Base-by-base conservation (phyloP, 257 asterid genomes). In the Thymus mandschuricus region DNA sequence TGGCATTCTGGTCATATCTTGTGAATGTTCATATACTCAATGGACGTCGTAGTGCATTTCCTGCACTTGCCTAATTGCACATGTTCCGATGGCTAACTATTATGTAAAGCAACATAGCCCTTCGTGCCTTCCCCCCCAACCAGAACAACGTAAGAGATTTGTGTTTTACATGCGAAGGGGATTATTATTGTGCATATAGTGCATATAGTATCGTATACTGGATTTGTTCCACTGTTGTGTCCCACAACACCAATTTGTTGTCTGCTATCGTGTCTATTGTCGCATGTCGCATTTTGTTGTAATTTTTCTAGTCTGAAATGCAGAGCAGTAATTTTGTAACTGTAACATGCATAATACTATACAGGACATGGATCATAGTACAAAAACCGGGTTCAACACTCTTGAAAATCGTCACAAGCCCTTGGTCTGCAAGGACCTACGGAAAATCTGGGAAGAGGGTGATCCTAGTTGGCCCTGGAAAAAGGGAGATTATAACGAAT, bases 341-440 rank as follows among this genome's bases (percentile, higher is more conserved):
- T 4, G 43, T 62, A 62, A 51, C 10, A 12, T 64, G 5, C 69
- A 64, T 56, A 52, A 21, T 59, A 55, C 61, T 21, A 74, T 83
- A 86, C 88, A 93, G 98, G 87, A 91, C 80, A 76, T 76, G 88
- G 66, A 64, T 1, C 79, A 82, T 15, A 71, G 89, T 64, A 91
- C 98, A 43, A 57, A 72, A 78, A 78, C 92, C 66, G 81, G 80
- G 46, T 85, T 73, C 83, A 82, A 71, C 38, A 87, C 96, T 55
- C 91, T 88, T 61, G 97, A 89, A 60, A 84, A 89, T 74, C 13
- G 9, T 60, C 73, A 85, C 59, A 94, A 89, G 80, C 98, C 93
- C 56, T 64, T 95, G 84, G 96, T 92, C 70, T 88, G 78, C 67
- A 95, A 95, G 86, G 96, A 89, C 76, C 81, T 95, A 59, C 83